Evolutionary conservation across 805 yeast genomes (phyloP).

Genomic region (Teunomyces barrocoloradensis): DNA sequence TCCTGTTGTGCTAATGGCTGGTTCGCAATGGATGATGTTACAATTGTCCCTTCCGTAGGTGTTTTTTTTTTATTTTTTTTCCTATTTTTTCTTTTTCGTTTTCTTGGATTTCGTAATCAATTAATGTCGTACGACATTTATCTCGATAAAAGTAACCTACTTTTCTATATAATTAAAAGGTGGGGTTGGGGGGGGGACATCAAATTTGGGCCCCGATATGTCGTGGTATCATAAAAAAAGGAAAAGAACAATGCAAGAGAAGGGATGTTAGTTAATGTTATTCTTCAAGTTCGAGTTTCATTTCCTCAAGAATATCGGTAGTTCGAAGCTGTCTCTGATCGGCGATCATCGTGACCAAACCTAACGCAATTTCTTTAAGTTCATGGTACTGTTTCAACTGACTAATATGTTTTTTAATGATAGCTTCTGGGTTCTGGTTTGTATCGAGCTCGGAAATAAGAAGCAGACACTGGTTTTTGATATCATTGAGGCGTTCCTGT

Average conservation of each 20-base stretch:
- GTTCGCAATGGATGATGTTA: background rate
- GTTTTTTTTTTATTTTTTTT: background rate
- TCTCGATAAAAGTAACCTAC: background rate
- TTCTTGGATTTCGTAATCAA: background rate
- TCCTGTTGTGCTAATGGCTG: background rate
- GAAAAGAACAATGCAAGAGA: no score
- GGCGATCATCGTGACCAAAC: conserved; percentile 57
- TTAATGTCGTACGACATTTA: conserved; percentile 2
- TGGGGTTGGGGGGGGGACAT: no score
- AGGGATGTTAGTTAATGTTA: background rate
- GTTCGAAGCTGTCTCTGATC: conserved; percentile 50
- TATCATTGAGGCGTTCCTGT: conserved; percentile 24
- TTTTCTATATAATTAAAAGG: background rate
- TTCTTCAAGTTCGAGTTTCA: conserved; percentile 30
- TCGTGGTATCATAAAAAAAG: conserved; percentile 7
- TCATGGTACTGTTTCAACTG: conserved; percentile 60
- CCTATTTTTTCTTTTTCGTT: background rate
- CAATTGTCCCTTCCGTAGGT: background rate
- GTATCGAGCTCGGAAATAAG: conserved; percentile 31
- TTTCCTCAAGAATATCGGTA: conserved; percentile 51
- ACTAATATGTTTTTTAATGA: conserved; percentile 51
- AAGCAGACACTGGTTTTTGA: conserved; percentile 30
- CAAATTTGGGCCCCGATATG: background rate
- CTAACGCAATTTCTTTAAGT: conserved; percentile 58
- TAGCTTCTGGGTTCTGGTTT: conserved; percentile 37